phyloP scores from a whole-genome alignment of 2,329 filamentous ascomycete species.

The Ophiostoma australiae region DNA sequence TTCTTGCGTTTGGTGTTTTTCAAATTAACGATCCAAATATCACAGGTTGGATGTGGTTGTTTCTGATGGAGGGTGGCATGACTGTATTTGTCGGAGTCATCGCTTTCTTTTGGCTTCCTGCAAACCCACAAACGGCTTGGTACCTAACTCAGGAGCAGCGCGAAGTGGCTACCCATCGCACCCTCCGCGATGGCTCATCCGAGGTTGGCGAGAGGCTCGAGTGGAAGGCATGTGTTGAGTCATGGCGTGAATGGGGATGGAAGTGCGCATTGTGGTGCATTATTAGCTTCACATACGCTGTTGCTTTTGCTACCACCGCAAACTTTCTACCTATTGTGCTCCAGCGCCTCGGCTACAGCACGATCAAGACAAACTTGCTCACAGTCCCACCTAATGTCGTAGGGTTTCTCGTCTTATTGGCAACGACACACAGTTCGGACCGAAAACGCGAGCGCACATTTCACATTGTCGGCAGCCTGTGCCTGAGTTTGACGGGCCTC shows the following conservation, averaged over 20 bases:
- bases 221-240: slow-evolving; percentile 15
- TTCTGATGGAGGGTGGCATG: slow-evolving; percentile 28
- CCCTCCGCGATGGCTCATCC: slow-evolving; percentile 25
- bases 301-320: slow-evolving; percentile 25
- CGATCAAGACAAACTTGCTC: slow-evolving; percentile 27
- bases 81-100: slow-evolving; percentile 26
- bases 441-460: slow-evolving; percentile 26
- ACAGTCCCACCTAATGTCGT: slow-evolving; percentile 28
- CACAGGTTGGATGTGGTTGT: slow-evolving; percentile 25
- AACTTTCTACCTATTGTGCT: slow-evolving; percentile 28
- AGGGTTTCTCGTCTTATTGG: slow-evolving; percentile 25
- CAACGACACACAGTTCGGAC: slow-evolving; percentile 27
- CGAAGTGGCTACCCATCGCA: slow-evolving; percentile 25
- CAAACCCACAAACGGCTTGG: slow-evolving; percentile 24
- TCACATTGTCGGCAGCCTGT: slow-evolving; percentile 25
- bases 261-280: slow-evolving; percentile 24
- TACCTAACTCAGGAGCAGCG: slow-evolving; percentile 26
- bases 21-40: slow-evolving; percentile 36
- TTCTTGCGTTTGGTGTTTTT: slow-evolving; percentile 52
- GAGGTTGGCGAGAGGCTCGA: slow-evolving; percentile 25
- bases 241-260: slow-evolving; percentile 6
- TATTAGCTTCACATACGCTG: slow-evolving; percentile 24
- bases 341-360: slow-evolving; percentile 25
- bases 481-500: slow-evolving; percentile 18
- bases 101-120: slow-evolving; percentile 28